Percentiles rank a stretch among this genome's conserved stretches.
Conservation (phyloP, 345 rosid genomes). For the Brassica cretica region DNA sequence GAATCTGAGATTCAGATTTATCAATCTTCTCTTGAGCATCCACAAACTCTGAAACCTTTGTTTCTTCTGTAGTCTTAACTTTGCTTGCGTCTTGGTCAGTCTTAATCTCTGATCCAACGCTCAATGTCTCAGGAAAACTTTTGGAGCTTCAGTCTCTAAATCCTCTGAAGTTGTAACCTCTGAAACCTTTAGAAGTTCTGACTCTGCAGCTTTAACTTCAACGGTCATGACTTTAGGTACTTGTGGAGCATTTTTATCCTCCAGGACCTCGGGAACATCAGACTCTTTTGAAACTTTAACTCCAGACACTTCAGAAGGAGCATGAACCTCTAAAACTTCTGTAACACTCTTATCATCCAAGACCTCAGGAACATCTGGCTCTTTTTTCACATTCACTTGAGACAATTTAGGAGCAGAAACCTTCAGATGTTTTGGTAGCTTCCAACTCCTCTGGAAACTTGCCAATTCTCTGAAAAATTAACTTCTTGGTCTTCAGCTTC, state of each 20-base stretch:
- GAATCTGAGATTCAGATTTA: neutral
- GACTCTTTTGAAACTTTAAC: conserved; percentile 17
- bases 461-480: conserved; percentile 29
- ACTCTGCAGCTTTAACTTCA: conserved; percentile 30
- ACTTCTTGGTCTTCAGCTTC: conserved; percentile 4
- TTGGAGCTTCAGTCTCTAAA: conserved; percentile 25
- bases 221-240: conserved; percentile 14
- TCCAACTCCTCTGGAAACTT: conserved; percentile 33
- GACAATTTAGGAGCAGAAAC: neutral
- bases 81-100: conserved; percentile 2
- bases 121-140: conserved; percentile 11
- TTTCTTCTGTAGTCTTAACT: conserved; percentile 7
- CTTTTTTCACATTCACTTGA: conserved; percentile 25
- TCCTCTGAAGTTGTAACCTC: conserved; percentile 24
- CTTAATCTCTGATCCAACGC: conserved; percentile 4
- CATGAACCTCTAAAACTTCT: neutral
- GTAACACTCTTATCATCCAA: conserved; percentile 22
- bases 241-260: conserved; percentile 10
- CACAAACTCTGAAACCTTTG: conserved; percentile 8
- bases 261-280: conserved; percentile 14
- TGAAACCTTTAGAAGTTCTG: conserved; percentile 31
- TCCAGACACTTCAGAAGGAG: neutral
- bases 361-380: conserved; percentile 9
- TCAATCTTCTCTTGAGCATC: conserved; percentile 35
- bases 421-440: conserved; percentile 9